Conservation (phyloP, 352 stramenopile species). For the Phytophthora tentaculata region DNA sequence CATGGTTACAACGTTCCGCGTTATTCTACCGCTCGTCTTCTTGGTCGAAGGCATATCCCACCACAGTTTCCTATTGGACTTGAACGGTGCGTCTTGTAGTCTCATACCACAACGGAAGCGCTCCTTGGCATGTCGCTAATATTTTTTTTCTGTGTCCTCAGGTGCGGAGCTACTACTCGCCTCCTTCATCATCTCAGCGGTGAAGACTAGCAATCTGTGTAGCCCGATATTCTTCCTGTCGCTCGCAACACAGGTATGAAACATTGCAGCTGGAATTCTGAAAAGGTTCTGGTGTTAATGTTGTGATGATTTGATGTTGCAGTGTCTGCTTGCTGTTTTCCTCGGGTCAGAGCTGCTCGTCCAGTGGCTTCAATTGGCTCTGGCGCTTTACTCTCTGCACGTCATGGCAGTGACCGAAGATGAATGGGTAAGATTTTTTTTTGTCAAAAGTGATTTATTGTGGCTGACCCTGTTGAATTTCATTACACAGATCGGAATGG, state of each 20-base stretch:
- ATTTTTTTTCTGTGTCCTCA: conserved; percentile 23
- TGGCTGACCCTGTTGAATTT: neutral
- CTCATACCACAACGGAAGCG: neutral
- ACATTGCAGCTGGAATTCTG: neutral
- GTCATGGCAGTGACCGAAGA: conserved; percentile 77
- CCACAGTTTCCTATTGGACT: conserved; percentile 89
- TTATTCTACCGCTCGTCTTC: conserved; percentile 86
- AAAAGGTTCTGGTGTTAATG: neutral
- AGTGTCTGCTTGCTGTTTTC: conserved; percentile 86
- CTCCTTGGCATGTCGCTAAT: neutral
- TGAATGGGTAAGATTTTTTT: conserved; percentile 63
- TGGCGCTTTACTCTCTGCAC: conserved; percentile 87
- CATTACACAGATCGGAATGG: conserved; percentile 53
- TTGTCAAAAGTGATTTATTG: neutral
- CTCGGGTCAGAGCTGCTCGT: conserved; percentile 82
- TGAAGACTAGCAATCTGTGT: conserved; percentile 88
- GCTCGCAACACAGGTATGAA: conserved; percentile 70
- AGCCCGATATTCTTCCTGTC: conserved; percentile 88
- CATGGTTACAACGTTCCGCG: conserved; percentile 88
- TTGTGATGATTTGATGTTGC: conserved; percentile 11
- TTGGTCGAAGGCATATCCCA: conserved; percentile 88
- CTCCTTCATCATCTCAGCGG: conserved; percentile 86
- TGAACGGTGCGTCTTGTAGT: conserved; percentile 68
- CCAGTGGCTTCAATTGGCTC: conserved; percentile 82
- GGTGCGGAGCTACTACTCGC: conserved; percentile 83